Percentiles rank a stretch among this genome's conserved stretches.
phyloP scores from a whole-genome alignment of 345 rosid species.

The Moricandia arvensis region DNA sequence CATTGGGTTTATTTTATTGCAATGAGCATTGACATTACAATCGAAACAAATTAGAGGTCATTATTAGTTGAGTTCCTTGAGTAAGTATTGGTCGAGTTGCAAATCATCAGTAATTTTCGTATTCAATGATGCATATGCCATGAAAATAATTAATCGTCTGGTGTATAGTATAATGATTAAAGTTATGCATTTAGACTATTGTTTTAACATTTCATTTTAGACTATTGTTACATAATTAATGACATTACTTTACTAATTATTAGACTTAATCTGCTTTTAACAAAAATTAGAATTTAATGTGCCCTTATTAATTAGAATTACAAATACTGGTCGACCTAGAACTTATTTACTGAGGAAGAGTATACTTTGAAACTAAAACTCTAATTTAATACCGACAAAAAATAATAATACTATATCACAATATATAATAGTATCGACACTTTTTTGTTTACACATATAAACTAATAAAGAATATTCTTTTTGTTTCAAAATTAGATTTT shows the following conservation, averaged over 20 bases:
- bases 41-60: constrained; percentile 1
- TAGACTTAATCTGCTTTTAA: constrained; percentile 2
- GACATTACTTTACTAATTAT: constrained; percentile 28
- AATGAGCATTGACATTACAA: constrained; percentile 4
- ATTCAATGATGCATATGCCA: constrained; percentile 17
- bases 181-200: constrained; percentile 34
- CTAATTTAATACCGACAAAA: background rate
- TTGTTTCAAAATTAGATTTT: no score
- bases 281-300: background rate
- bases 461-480: background rate
- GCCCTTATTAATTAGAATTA: background rate
- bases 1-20: background rate
- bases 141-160: constrained; percentile 36
- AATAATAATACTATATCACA: background rate
- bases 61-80: constrained; percentile 31
- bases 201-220: background rate
- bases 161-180: constrained; percentile 36
- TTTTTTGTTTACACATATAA: background rate
- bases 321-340: constrained; percentile 5
- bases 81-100: constrained; percentile 27
- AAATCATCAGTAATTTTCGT: constrained; percentile 10
- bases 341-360: constrained; percentile 2
- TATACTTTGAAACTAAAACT: background rate
- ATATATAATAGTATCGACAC: background rate
- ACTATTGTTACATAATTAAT: constrained; percentile 30